Conservation (phyloP, 1,139 yeast species). For the Schwanniomyces etchellsii region DNA sequence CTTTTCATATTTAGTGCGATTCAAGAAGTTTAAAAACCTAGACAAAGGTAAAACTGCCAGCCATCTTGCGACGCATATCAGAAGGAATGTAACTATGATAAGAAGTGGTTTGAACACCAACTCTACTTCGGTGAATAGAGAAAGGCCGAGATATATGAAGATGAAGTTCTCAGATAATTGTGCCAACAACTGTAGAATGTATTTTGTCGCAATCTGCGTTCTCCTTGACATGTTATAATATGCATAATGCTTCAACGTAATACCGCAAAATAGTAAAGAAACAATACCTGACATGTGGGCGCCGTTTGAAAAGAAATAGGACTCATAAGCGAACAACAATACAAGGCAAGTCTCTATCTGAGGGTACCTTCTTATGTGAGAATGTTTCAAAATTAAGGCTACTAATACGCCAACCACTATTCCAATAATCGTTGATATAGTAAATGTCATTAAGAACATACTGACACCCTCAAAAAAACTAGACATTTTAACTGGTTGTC, state of each 20-base stretch:
- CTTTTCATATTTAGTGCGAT: conserved; percentile 42
- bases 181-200: conserved; percentile 88
- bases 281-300: conserved; percentile 99
- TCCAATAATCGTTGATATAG: conserved; percentile 90
- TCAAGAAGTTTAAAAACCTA: conserved; percentile 72
- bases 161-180: conserved; percentile 95
- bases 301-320: conserved; percentile 96
- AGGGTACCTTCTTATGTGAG: conserved; percentile 89
- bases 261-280: conserved; percentile 90
- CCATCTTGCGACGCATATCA: conserved; percentile 95
- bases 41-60: conserved; percentile 96
- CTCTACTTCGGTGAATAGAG: conserved; percentile 92
- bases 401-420: conserved; percentile 81
- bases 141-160: conserved; percentile 89
- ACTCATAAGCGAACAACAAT: conserved; percentile 85
- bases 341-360: conserved; percentile 95
- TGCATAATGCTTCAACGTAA: conserved; percentile 94
- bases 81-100: conserved; percentile 82
- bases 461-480: conserved; percentile 92
- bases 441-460: conserved; percentile 86
- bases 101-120: conserved; percentile 89
- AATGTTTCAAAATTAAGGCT: conserved; percentile 85
- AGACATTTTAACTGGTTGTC: conserved; percentile 66
- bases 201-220: conserved; percentile 94
- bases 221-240: conserved; percentile 96